Evolutionary conservation across 108 stramenopile species (phyloP).

Genomic region (Fistulifera solaris): DNA sequence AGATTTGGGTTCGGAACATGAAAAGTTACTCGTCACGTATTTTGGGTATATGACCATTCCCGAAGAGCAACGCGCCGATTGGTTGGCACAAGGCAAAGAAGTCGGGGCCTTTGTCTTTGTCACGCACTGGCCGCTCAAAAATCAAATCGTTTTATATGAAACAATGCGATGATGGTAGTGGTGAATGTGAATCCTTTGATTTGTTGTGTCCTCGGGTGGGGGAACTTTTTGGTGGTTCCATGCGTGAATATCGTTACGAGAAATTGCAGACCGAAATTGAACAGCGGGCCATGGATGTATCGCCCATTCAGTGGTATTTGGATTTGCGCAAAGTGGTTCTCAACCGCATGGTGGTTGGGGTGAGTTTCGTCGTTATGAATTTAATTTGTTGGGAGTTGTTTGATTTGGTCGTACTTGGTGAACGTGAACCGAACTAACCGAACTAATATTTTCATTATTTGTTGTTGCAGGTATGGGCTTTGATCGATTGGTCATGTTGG

Average conservation of each 20-base stretch:
- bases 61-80: no score
- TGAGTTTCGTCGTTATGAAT: no score
- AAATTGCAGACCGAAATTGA: constrained; percentile 58
- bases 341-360: constrained; percentile 94
- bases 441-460: no score
- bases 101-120: constrained; percentile 74
- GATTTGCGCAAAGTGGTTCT: constrained; percentile 82
- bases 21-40: constrained; percentile 83
- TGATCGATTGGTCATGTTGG: constrained; percentile 86
- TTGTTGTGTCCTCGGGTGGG: constrained; percentile 85
- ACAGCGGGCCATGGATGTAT: constrained; percentile 58
- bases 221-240: constrained; percentile 90
- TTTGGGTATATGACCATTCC: constrained; percentile 25
- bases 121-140: constrained; percentile 84
- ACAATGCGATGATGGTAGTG: constrained; percentile 71
- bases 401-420: no score
- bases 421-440: no score
- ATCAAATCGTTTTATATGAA: constrained; percentile 98
- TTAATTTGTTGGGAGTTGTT: no score
- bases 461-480: constrained; percentile 92
- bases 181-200: constrained; percentile 87
- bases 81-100: no score
- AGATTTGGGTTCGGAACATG: constrained; percentile 89
- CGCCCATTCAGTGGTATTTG: constrained; percentile 82
- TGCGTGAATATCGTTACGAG: constrained; percentile 83